These are phyloP conservation scores for Acaromyces ingoldii DNA, from an alignment of 1,284 basidiomycete genomes.

Conservation along the genomic window DNA sequence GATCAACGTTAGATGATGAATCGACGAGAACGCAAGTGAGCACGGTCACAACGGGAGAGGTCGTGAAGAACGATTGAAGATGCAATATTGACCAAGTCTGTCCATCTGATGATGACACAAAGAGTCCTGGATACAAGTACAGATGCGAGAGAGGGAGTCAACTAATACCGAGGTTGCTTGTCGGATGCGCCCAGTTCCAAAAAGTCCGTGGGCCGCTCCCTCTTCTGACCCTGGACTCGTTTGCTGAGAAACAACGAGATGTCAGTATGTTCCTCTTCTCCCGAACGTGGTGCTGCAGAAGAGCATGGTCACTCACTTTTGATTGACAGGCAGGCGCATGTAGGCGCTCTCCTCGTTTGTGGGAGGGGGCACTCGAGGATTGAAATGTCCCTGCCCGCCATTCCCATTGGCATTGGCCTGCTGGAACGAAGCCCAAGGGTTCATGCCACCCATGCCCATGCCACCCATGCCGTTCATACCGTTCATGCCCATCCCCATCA, in stretches of 20 bases:
- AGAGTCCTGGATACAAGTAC: no score
- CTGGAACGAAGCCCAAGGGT: no score
- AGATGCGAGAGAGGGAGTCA: no score
- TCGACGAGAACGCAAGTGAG: no score
- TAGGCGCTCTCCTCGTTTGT: conserved; percentile 27
- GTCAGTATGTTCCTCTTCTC: neutral
- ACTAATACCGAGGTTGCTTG: no score
- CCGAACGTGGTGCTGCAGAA: neutral
- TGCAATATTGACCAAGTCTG: no score
- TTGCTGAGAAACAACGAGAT: neutral
- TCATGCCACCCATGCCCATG: conserved; percentile 14
- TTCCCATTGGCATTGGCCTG: conserved; percentile 3
- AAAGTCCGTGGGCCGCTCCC: conserved; percentile 33
- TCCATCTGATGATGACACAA: no score
- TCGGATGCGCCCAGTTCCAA: conserved; percentile 28
- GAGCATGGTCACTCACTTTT: neutral
- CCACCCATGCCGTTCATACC: conserved; percentile 10
- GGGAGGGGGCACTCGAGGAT: conserved; percentile 18
- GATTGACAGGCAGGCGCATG: conserved; percentile 25
- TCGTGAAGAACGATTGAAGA: no score
- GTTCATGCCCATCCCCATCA: conserved; percentile 6
- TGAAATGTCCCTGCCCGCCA: conserved; percentile 13
- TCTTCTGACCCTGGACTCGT: conserved; percentile 13
- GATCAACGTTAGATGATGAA: no score
- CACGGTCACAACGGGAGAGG: no score